Conservation (phyloP, 208 protist species). For the Acanthamoeba castellanii region DNA sequence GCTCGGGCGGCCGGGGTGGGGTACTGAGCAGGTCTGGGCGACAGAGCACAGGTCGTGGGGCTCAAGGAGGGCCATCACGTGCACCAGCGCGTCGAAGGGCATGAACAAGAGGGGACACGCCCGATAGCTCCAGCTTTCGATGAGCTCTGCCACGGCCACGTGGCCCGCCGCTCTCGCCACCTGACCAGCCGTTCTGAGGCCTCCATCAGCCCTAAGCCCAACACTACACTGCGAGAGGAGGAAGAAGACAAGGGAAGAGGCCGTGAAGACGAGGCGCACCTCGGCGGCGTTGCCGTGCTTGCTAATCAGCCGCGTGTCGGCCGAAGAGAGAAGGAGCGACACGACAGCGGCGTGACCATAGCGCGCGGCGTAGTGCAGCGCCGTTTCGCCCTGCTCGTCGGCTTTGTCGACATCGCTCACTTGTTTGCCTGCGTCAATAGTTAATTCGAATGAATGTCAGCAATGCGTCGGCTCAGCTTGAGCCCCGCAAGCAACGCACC, state of each 20-base stretch:
- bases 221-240: no score
- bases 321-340: neutral
- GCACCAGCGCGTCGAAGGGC: neutral
- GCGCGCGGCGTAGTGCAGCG: neutral
- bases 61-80: neutral
- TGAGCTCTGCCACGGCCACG: neutral
- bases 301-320: neutral
- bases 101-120: constrained; percentile 10
- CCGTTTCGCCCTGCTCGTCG: neutral
- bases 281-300: neutral
- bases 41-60: neutral
- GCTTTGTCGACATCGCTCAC: neutral
- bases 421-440: neutral
- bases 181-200: neutral
- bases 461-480: neutral
- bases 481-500: neutral
- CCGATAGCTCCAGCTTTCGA: neutral
- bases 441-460: neutral
- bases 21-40: neutral
- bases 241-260: neutral
- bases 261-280: neutral
- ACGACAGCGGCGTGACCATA: constrained; percentile 1
- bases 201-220: neutral
- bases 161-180: neutral
- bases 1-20: neutral